These are phyloP conservation scores for Thalassiosira hispida DNA, from an alignment of 352 stramenopile genomes.

Conservation along the genomic window DNA sequence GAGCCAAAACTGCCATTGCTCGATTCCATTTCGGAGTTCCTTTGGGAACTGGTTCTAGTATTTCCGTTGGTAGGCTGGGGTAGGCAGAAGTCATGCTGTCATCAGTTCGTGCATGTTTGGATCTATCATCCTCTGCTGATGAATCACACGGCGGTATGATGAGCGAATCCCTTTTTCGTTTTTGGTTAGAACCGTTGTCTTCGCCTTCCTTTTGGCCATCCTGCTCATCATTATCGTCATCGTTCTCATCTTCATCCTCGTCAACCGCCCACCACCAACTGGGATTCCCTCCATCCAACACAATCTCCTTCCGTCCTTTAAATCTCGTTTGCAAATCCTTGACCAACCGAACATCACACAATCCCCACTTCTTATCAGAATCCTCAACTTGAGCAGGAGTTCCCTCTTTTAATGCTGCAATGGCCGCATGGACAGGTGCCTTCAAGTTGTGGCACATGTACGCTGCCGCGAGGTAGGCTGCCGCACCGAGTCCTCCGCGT, in stretches of 20 bases:
- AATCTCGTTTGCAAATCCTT: slow-evolving; percentile 56
- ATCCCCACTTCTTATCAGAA: slow-evolving; percentile 34
- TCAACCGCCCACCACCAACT: slow-evolving; percentile 47
- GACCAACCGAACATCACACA: slow-evolving; percentile 51
- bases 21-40: slow-evolving; percentile 38
- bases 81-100: not conserved
- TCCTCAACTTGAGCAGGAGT: slow-evolving; percentile 32
- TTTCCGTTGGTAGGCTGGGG: slow-evolving; percentile 29
- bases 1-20: slow-evolving; percentile 39
- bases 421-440: slow-evolving; percentile 50
- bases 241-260: slow-evolving; percentile 25
- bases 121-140: slow-evolving; percentile 1
- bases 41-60: slow-evolving; percentile 35
- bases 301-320: slow-evolving; percentile 47
- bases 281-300: slow-evolving; percentile 31
- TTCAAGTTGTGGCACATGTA: slow-evolving; percentile 52
- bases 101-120: slow-evolving; percentile 9
- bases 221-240: not conserved
- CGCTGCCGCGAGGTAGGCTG: slow-evolving; percentile 41
- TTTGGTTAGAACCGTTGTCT: slow-evolving; percentile 7
- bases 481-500: slow-evolving; percentile 43
- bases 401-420: slow-evolving; percentile 38
- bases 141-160: slow-evolving; percentile 41
- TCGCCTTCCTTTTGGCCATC: not conserved
- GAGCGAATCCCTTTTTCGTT: slow-evolving; percentile 30